These are phyloP conservation scores for Spathaspora sp. DNA, from an alignment of 805 yeast species.

Conservation along the genomic window DNA sequence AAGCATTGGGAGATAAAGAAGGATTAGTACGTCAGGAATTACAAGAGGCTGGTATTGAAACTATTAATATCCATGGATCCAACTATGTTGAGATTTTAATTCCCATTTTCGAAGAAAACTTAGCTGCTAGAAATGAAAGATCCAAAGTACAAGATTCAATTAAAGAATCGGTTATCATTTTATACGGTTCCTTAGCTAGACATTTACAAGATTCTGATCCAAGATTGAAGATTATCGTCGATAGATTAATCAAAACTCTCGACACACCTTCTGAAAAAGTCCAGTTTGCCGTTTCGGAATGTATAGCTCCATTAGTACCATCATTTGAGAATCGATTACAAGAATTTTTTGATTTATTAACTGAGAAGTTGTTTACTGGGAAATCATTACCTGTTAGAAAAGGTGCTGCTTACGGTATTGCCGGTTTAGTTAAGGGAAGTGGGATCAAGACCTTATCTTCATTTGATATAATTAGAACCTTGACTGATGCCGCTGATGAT, in stretches of 20 bases:
- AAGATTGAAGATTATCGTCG: slow-evolving; percentile 63
- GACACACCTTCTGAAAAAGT: slow-evolving; percentile 88
- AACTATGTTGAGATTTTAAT: slow-evolving; percentile 67
- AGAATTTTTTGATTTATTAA: slow-evolving; percentile 53
- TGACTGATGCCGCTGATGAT: slow-evolving; percentile 84
- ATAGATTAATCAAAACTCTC: slow-evolving; percentile 67
- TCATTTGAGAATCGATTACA: slow-evolving; percentile 49
- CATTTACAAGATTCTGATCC: slow-evolving; percentile 68
- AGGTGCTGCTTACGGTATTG: slow-evolving; percentile 95
- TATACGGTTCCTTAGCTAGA: slow-evolving; percentile 88
- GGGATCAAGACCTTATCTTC: slow-evolving; percentile 78
- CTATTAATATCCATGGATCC: slow-evolving; percentile 66
- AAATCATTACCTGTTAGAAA: slow-evolving; percentile 54
- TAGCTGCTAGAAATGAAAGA: slow-evolving; percentile 48
- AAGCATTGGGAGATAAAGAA: slow-evolving; percentile 74
- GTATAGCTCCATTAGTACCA: slow-evolving; percentile 78
- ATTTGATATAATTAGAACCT: slow-evolving; percentile 68
- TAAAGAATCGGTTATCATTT: slow-evolving; percentile 76
- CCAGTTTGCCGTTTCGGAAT: slow-evolving; percentile 81
- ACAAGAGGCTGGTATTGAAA: slow-evolving; percentile 82
- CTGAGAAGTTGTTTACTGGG: slow-evolving; percentile 57
- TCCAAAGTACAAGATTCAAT: slow-evolving; percentile 54
- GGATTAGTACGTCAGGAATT: slow-evolving; percentile 72
- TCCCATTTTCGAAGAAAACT: slow-evolving; percentile 73
- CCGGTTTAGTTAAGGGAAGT: slow-evolving; percentile 88